phyloP scores from a whole-genome alignment of 139 green algal species.

The Picochlorum costavermella region DNA sequence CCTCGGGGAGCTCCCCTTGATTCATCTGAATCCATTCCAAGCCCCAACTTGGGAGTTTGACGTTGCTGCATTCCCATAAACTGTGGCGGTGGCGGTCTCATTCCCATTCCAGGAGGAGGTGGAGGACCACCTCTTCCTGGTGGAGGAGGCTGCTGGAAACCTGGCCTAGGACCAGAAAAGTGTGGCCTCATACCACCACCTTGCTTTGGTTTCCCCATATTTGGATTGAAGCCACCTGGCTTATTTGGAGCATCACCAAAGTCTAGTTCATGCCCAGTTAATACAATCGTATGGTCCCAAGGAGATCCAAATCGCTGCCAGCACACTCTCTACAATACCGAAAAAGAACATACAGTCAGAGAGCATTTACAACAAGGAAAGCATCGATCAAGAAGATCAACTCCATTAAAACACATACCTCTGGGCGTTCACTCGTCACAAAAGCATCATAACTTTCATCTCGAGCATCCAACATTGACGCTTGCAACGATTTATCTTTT shows the following conservation, averaged over 20 bases:
- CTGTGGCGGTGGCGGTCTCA: not conserved
- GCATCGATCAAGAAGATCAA: no score
- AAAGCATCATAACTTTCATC: slow-evolving; percentile 23
- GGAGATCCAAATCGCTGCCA: slow-evolving; percentile 16
- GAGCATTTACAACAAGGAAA: not conserved
- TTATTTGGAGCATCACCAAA: slow-evolving; percentile 6
- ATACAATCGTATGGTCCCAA: slow-evolving; percentile 27
- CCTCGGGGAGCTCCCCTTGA: not conserved
- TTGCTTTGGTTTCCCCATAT: not conserved
- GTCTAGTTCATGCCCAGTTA: slow-evolving; percentile 17
- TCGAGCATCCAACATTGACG: not conserved
- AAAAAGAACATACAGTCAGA: not conserved
- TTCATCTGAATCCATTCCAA: slow-evolving; percentile 2
- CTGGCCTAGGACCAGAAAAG: not conserved
- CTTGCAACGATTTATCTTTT: not conserved
- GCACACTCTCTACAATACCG: not conserved
- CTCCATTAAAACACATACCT: not conserved
- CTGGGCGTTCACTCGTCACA: slow-evolving; percentile 24
- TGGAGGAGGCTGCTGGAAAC: not conserved
- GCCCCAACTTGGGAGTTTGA: not conserved
- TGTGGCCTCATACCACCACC: not conserved
- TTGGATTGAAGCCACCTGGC: no score
- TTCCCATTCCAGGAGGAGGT: not conserved
- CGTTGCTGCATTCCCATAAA: slow-evolving; percentile 1
- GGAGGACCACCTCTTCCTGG: not conserved